Conservation (phyloP, 2,329 filamentous ascomycete species). For the Hymenoscyphus linearis region DNA sequence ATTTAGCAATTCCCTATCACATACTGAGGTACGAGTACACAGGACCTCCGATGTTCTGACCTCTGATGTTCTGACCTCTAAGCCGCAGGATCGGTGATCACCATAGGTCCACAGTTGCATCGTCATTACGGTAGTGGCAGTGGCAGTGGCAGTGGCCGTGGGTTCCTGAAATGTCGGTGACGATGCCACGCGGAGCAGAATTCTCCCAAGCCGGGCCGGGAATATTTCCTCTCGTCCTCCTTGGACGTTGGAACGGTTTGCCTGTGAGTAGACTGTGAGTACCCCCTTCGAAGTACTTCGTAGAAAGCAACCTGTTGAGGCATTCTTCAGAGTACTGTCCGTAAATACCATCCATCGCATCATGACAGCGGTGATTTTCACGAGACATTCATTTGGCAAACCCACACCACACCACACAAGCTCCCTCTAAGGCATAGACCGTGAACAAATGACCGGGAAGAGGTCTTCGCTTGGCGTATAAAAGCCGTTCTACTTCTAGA, state of each 20-base stretch:
- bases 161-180: background rate
- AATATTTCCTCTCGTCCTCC: background rate
- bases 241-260: too few relatives aligned
- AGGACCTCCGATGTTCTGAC: too few relatives aligned
- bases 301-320: background rate
- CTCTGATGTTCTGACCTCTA: too few relatives aligned
- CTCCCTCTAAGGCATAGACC: background rate
- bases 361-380: background rate
- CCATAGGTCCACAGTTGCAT: background rate
- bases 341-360: too few relatives aligned
- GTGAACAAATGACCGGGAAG: background rate
- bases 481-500: too few relatives aligned
- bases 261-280: too few relatives aligned
- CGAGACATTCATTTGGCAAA: background rate
- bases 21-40: too few relatives aligned
- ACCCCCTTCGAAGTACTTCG: too few relatives aligned
- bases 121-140: background rate
- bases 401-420: background rate
- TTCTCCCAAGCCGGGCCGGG: background rate
- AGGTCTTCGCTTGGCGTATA: too few relatives aligned
- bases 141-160: too few relatives aligned
- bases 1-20: too few relatives aligned
- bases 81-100: background rate
- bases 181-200: background rate
- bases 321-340: background rate